Evolutionary conservation across 1,139 yeast species (phyloP).

Genomic region (Kazachstania sp.): DNA sequence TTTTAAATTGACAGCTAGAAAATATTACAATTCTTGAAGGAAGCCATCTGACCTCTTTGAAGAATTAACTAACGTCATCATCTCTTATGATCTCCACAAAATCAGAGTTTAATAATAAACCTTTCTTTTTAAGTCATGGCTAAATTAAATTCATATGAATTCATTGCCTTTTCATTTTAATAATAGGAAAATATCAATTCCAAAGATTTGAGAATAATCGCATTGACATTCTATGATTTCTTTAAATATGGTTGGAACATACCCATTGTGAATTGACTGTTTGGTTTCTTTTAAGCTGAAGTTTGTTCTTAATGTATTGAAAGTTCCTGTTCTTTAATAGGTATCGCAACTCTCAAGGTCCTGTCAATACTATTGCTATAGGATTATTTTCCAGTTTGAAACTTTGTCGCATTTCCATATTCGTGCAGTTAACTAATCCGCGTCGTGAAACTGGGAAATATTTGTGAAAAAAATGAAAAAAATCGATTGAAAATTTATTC

Average conservation of each 20-base stretch:
- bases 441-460: too few species aligned
- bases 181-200: neutral
- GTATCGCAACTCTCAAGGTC: neutral
- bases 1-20: neutral
- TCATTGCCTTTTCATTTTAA: neutral
- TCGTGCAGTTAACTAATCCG: neutral
- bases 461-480: too few species aligned
- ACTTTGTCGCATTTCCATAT: neutral
- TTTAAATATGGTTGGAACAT: constrained; percentile 10
- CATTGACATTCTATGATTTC: constrained; percentile 7
- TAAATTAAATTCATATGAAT: neutral
- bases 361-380: too few species aligned
- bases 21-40: neutral
- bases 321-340: neutral
- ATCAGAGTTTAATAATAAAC: neutral
- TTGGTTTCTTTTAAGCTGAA: constrained; percentile 19
- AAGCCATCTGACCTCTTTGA: neutral
- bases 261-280: constrained; percentile 29
- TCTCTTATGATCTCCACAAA: neutral
- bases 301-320: too few species aligned
- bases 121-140: neutral
- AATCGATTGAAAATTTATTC: too few species aligned
- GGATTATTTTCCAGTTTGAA: too few species aligned
- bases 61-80: neutral
- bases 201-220: constrained; percentile 3